Evolutionary conservation across 2,329 filamentous ascomycete species (phyloP), one percentile per base, ranked within the genome.

Genomic region (Dothiorella sarmentorum): DNA sequence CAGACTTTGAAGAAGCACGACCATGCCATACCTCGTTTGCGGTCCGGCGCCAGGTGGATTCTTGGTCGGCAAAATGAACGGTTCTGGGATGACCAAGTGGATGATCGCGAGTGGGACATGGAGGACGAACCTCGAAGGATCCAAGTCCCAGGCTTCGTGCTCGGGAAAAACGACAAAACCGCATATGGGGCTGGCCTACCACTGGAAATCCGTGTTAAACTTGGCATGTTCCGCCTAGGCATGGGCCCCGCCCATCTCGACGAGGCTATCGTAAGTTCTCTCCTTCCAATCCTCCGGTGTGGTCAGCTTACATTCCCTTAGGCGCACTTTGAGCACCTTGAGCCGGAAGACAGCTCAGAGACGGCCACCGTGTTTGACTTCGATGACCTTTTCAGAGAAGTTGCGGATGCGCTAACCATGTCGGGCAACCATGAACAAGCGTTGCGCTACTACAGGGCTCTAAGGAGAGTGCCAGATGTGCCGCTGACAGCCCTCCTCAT

Each of bases 81-180:
- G 0, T 90, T 85, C 67, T 99, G 94, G 94, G 88, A 95, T 60
- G 70, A 80, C 63, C 77, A 82, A 27, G 78, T 83, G 4, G 90
- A 97, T 69, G 91, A 96, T 70, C 82, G 91, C 59, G 94, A 99
- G 74, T 99, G 91, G 85, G 94, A 99, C 70, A 74, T 82, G 4
- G 82, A 86, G 43, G 84, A 91, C 67, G 78, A 81, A 18, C 86
- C 82, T 11, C 78, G 94, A 61, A 85, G 92, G 59, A 71, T 77
- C 2, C 73, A 80, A 59, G 80, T 89, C 4, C 72, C 82, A 2
- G 82, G 82, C 1, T 96, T 88, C 69, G 73, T 79, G 7, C 76
- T 80, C 4, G 80, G 75, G 3, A 73, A 73, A 43, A 84, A 84
- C 68, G 76, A 81, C 1, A 67, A 74, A 3, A 77, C 80, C 5